Evolutionary conservation across 164 flowering plant species (phyloP), one percentile per base, ranked within the genome.

Genomic region (Aristolochia contorta): DNA sequence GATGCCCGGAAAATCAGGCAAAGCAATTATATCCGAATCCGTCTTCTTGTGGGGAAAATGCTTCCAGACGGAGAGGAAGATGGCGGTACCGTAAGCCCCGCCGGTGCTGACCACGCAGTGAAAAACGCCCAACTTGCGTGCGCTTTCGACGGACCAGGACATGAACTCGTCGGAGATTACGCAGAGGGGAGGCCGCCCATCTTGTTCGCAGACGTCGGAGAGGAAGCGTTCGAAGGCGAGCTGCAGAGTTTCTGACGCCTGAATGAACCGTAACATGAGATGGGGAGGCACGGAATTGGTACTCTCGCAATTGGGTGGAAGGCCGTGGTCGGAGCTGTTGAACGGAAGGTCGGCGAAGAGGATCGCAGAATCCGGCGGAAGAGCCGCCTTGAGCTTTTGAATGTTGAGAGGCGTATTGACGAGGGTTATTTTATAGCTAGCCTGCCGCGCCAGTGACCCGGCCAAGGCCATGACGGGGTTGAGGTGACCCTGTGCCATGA

Each of bases 121-220:
- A 18, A 60, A 67, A 0, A 60, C 12, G 33, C 64, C 64, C 7
- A 67, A 49, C 30, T 60, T 67, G 12, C 45, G 19, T 13, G 77
- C 61, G 6, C 64, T 54, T 3, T 64, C 69, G n/a, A 63, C 64
- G 1, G 71, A 43, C 77, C 74, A 74, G 2, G 63, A 57, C 57
- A 62, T 43, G 59, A 68, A 63, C 20, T 21, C 41, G 59, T 68
- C 59, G 14, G 59, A 55, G 55, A 68, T 58, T 16, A 67, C n/a
- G 62, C 66, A 62, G 16, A 61, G 57, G 3, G 61, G 57, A 9
- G 57, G 41, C 5, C 50, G 37, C 20, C 19, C 19, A 21, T 37
- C 41, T 23, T 37, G 41, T 0, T 25, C 16, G 49, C 27, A 49
- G 21, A 65, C 58, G 19, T 41, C 45, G 12, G 58, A n/a, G 47